Evolutionary conservation across 2,329 filamentous ascomycete species (phyloP).

Genomic region (Aspergillus bombycis): DNA sequence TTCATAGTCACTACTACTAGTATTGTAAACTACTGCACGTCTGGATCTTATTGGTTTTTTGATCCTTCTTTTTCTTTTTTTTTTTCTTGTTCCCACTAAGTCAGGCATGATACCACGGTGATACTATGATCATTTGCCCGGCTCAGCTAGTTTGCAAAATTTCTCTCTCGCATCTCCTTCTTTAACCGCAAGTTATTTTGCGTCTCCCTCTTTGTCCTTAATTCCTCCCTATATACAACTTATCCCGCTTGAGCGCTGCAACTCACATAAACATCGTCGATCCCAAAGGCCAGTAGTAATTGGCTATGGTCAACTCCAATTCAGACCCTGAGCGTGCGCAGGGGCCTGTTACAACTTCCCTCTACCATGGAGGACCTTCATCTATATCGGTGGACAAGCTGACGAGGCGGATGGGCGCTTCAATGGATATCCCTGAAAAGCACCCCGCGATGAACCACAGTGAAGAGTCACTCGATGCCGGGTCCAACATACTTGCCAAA

Average conservation of each 20-base stretch:
- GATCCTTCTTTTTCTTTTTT: constrained; percentile 11
- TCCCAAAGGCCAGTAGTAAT: not conserved
- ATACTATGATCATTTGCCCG: constrained; percentile 2
- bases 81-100: not conserved
- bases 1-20: not conserved
- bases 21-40: not conserved
- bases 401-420: constrained; percentile 15
- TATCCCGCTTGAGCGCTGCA: not conserved
- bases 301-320: constrained; percentile 21
- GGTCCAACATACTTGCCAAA: constrained; percentile 27
- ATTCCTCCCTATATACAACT: not conserved
- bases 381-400: constrained; percentile 15
- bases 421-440: constrained; percentile 22
- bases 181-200: not conserved
- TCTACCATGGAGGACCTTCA: constrained; percentile 21
- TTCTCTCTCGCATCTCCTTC: constrained; percentile 5
- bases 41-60: constrained; percentile 1
- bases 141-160: constrained; percentile 9
- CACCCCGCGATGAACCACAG: constrained; percentile 17
- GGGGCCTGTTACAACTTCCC: constrained; percentile 18
- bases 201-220: constrained; percentile 1
- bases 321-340: constrained; percentile 14
- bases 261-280: not conserved
- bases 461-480: constrained; percentile 27
- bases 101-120: constrained; percentile 6